Conservation (phyloP, 2,329 filamentous ascomycete genomes). For the Epichloe glyceriae region DNA sequence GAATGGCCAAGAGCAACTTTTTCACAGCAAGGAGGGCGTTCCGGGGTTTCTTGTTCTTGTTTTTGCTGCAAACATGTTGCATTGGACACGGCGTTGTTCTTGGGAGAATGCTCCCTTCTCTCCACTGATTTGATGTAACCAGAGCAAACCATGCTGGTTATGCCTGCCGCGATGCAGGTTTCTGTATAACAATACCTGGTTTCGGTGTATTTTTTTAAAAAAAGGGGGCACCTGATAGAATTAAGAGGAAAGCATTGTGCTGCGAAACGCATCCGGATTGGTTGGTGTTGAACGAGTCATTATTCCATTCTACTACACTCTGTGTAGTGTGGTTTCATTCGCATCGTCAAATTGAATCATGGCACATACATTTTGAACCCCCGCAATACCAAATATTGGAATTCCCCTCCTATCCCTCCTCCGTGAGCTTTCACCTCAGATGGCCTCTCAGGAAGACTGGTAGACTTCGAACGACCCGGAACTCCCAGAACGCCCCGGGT, state of each 20-base stretch:
- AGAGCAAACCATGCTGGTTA: neutral
- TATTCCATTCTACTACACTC: too few species aligned
- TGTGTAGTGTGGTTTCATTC: too few species aligned
- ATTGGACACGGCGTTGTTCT: neutral
- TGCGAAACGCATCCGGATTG: neutral
- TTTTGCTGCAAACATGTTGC: neutral
- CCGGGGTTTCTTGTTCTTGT: neutral
- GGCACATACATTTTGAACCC: too few species aligned
- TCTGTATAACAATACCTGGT: neutral
- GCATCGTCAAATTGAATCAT: too few species aligned
- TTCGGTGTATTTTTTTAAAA: too few species aligned
- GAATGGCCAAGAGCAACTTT: neutral
- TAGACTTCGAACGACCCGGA: slow-evolving; percentile 48
- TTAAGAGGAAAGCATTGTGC: neutral
- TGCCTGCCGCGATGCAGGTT: neutral
- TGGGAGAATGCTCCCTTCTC: neutral
- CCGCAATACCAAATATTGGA: too few species aligned
- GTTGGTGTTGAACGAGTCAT: too few species aligned
- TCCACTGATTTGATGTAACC: neutral
- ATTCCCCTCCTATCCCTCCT: too few species aligned
- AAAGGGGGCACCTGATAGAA: neutral
- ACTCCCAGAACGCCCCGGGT: slow-evolving; percentile 56
- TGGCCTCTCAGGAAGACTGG: slow-evolving; percentile 11
- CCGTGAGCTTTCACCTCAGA: too few species aligned
- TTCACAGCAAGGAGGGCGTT: neutral